phyloP scores from a whole-genome alignment of 306 rosid genomes.

The Acacia acuminata region DNA sequence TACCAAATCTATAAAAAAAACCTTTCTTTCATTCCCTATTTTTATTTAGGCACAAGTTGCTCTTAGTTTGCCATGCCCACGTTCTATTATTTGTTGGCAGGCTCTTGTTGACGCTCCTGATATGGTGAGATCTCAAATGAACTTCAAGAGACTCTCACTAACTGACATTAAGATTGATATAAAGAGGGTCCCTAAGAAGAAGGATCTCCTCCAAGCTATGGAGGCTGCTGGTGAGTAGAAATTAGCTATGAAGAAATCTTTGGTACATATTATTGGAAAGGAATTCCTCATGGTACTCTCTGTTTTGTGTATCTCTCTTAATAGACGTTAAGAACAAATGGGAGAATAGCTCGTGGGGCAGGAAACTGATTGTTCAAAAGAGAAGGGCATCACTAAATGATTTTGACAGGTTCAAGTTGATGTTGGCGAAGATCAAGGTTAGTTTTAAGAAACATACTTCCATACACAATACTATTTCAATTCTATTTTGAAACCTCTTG shows the following conservation, averaged over 20 bases:
- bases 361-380: conserved; percentile 81
- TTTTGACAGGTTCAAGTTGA: conserved; percentile 86
- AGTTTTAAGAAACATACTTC: not conserved
- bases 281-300: not conserved
- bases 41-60: not conserved
- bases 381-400: conserved; percentile 71
- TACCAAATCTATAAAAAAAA: too few relatives aligned
- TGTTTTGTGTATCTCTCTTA: not conserved
- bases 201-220: conserved; percentile 81
- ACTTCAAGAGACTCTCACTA: conserved; percentile 82
- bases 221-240: conserved; percentile 65
- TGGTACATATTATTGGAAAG: not conserved
- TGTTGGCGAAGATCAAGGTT: conserved; percentile 92
- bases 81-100: conserved; percentile 30
- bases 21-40: too few relatives aligned
- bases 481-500: too few relatives aligned
- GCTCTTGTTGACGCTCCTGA: conserved; percentile 90
- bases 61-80: not conserved
- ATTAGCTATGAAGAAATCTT: not conserved
- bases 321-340: conserved; percentile 77
- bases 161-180: conserved; percentile 83
- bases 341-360: conserved; percentile 93
- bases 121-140: conserved; percentile 73
- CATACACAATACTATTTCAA: not conserved
- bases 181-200: conserved; percentile 87